phyloP scores from a whole-genome alignment of 768 basidiomycete species.

The Astraeus odoratus region DNA sequence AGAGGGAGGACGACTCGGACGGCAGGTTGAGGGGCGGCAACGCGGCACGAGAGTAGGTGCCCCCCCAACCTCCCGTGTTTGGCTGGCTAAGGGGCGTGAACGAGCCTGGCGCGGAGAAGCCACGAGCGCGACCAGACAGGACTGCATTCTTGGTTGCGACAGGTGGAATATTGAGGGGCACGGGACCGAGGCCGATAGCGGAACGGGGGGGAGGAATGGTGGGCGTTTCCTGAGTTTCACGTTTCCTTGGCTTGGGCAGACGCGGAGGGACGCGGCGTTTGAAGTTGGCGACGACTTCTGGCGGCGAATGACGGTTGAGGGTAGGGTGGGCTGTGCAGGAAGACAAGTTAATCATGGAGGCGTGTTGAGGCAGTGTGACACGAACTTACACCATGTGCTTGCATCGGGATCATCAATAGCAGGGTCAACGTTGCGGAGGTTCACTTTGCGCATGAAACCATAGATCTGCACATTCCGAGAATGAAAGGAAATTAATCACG shows the following conservation, averaged over 20 bases:
- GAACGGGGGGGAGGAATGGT: slow-evolving; percentile 69
- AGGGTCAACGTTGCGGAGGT: slow-evolving; percentile 90
- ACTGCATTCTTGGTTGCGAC: slow-evolving; percentile 28
- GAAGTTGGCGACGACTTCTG: slow-evolving; percentile 89
- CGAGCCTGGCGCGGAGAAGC: slow-evolving; percentile 79
- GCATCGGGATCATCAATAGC: slow-evolving; percentile 95
- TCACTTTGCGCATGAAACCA: slow-evolving; percentile 98
- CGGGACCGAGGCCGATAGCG: slow-evolving; percentile 60
- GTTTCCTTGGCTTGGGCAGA: slow-evolving; percentile 80
- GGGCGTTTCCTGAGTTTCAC: slow-evolving; percentile 63
- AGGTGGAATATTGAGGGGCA: slow-evolving; percentile 59
- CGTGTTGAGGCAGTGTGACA: slow-evolving; percentile 12
- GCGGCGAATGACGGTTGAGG: slow-evolving; percentile 82
- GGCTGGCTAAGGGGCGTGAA: slow-evolving; percentile 66
- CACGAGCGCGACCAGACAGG: slow-evolving; percentile 57
- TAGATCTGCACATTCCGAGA: slow-evolving; percentile 76
- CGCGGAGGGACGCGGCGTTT: slow-evolving; percentile 94
- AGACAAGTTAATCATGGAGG: slow-evolving; percentile 15
- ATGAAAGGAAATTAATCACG: slow-evolving; percentile 14
- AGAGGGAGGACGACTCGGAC: slow-evolving; percentile 58
- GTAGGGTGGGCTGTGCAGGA: slow-evolving; percentile 71
- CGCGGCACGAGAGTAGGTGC: slow-evolving; percentile 51
- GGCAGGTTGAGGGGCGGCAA: slow-evolving; percentile 82
- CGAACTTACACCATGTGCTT: slow-evolving; percentile 87
- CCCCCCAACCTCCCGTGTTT: slow-evolving; percentile 51